These are phyloP conservation scores for Suhomyces vadensis DNA, from an alignment of 805 yeast species.

Conservation along the genomic window DNA sequence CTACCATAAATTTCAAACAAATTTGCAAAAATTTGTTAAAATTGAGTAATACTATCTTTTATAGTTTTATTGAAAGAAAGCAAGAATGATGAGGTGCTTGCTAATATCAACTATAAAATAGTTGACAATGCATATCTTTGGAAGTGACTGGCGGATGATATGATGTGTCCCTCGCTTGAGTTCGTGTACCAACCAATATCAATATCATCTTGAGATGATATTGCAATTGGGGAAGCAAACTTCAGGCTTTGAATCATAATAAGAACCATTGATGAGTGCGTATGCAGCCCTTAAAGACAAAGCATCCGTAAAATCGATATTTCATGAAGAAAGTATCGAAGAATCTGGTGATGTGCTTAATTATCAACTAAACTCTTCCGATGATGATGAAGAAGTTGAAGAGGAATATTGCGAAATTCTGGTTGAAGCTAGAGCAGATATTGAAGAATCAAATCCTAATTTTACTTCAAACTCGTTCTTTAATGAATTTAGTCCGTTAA, in stretches of 20 bases:
- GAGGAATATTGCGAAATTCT: constrained; percentile 4
- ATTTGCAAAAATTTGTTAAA: too few relatives aligned
- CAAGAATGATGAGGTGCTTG: too few relatives aligned
- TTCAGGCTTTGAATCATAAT: too few relatives aligned
- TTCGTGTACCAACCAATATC: constrained; percentile 2
- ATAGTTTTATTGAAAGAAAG: too few relatives aligned
- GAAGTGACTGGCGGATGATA: too few relatives aligned
- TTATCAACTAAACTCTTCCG: constrained; percentile 32
- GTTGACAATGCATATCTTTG: too few relatives aligned
- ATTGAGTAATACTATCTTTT: too few relatives aligned
- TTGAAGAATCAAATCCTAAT: background rate
- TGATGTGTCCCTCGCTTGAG: too few relatives aligned
- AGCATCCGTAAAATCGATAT: constrained; percentile 12
- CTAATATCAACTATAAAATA: too few relatives aligned
- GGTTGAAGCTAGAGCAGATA: background rate
- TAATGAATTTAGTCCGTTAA: background rate
- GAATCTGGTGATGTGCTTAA: constrained; percentile 18
- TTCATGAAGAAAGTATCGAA: constrained; percentile 13
- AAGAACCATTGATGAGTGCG: constrained; percentile 35
- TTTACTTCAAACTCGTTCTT: background rate
- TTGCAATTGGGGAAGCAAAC: background rate
- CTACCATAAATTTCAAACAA: too few relatives aligned
- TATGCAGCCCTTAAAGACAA: constrained; percentile 31
- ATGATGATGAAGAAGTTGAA: constrained; percentile 19
- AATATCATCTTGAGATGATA: background rate